Base-by-base conservation (phyloP, 768 basidiomycete genomes). In the Mycena polygramma region DNA sequence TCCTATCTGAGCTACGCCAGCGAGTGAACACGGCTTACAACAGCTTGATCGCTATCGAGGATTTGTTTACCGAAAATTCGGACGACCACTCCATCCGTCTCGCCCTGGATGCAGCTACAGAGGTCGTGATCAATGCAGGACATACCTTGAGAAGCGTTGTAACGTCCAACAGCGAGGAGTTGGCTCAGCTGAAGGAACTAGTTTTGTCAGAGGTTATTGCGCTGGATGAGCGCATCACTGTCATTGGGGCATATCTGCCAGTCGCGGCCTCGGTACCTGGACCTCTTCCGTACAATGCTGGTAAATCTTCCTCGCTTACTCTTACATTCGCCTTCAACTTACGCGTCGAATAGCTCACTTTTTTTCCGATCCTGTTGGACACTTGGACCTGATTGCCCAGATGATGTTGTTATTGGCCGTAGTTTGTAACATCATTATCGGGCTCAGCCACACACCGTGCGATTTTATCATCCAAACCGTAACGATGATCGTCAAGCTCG, bases 381-480 rank as follows among this genome's bases (percentile, higher is more conserved):
- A n/a, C n/a, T n/a, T n/a, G n/a, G n/a, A n/a, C n/a, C n/a, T n/a
- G n/a, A n/a, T n/a, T n/a, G n/a, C 66, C 4, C 71, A 72, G 52
- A 26, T 72, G 20, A 36, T 64, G 7, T 63, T 68, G 36, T 36
- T 72, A 41, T 55, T 72, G 19, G 62, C 66, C 24, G 45, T 72
- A 20, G 58, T 68, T 55, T 52, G 57, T 57, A 60, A 69, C 17
- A 58, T 72, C 22, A 24, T 72, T 54, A 24, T 72, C 2, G 71
- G 71, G 57, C 30, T 75, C 17, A 63, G 66, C 55, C 45, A 52
- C 2, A 20, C 57, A 26, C 52, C 68, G 26, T 68, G 62, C 35
- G 73, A 75, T 58, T 70, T 75, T 49, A 60, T 75, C 37, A 59
- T 75, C 45, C 60, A 68, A 61, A 39, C 59, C 30, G 59, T 72